Evolutionary conservation across 2,329 filamentous ascomycete genomes (phyloP).

Genomic region (Cladophialophora immunda): DNA sequence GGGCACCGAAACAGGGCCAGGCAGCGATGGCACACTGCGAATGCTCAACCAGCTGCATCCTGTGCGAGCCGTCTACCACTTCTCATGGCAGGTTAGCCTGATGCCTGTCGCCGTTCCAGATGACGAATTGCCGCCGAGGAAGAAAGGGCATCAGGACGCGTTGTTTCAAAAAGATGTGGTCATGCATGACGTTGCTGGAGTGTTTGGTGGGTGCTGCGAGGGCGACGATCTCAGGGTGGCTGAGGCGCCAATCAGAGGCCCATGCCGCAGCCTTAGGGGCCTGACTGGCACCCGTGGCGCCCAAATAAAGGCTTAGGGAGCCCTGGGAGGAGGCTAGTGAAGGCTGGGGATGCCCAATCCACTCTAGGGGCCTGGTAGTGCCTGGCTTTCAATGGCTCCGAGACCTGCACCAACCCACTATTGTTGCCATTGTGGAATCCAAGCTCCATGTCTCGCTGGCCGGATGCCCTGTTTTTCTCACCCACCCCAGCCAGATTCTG

Average conservation of each 20-base stretch:
- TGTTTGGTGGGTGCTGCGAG: not conserved
- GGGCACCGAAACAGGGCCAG: not conserved
- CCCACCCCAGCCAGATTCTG: constrained; percentile 19
- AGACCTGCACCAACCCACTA: not conserved
- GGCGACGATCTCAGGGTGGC: constrained; percentile 28
- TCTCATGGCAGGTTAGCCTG: not conserved
- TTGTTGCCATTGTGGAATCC: constrained; percentile 8
- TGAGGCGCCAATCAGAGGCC: constrained; percentile 22
- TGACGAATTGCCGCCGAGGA: not conserved
- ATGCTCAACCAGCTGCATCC: not conserved
- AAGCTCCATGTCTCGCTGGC: constrained; percentile 7
- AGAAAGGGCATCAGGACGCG: not conserved
- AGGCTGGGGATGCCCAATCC: constrained; percentile 14
- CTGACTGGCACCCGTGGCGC: not conserved
- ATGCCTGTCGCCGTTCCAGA: not conserved
- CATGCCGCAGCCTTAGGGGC: not conserved
- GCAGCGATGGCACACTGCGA: not conserved
- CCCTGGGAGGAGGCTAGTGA: not conserved
- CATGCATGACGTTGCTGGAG: constrained; percentile 18
- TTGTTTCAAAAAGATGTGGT: not conserved
- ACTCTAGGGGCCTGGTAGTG: not conserved
- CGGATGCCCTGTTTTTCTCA: constrained; percentile 13
- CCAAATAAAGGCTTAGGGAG: constrained; percentile 10
- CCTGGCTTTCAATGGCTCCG: constrained; percentile 8
- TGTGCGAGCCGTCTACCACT: not conserved